Percentiles rank a stretch among this genome's conserved stretches.
phyloP scores from a whole-genome alignment of 176 grass and related monocot genomes.

The Ensete ventricosum region DNA sequence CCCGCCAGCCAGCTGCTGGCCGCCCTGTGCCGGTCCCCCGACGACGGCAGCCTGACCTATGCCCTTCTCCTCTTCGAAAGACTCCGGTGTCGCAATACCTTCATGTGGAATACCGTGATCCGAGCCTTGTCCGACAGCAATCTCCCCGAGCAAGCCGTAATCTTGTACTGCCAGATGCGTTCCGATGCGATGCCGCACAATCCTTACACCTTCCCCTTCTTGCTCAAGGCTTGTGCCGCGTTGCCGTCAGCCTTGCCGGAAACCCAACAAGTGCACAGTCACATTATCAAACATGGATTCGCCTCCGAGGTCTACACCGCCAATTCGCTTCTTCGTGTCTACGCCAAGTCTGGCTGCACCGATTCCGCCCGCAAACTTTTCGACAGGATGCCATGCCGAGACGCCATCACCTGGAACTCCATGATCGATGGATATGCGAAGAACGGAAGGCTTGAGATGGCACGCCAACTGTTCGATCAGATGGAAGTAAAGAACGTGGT shows the following conservation, averaged over 20 bases:
- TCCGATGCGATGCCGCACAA: background rate
- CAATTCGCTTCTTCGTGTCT: conserved; percentile 12
- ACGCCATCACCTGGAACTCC: conserved; percentile 14
- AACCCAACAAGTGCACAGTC: conserved; percentile 10
- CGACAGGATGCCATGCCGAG: background rate
- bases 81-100: background rate
- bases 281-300: conserved; percentile 4
- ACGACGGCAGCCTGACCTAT: background rate
- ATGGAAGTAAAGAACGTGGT: conserved; percentile 14
- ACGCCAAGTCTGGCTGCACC: background rate
- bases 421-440: conserved; percentile 12
- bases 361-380: conserved; percentile 1
- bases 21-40: background rate
- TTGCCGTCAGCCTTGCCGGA: background rate
- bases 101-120: conserved; percentile 22
- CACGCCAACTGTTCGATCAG: conserved; percentile 5
- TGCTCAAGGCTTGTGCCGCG: conserved; percentile 17
- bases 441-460: background rate
- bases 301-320: conserved; percentile 6
- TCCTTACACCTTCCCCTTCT: conserved; percentile 17
- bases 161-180: conserved; percentile 10
- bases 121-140: background rate
- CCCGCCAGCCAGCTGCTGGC: background rate
- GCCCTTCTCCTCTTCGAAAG: conserved; percentile 9
- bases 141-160: conserved; percentile 1